Percentiles rank a stretch among this genome's conserved stretches.
Evolutionary conservation across 805 yeast species (phyloP).

Genomic region (Suhomyces kilbournensis): DNA sequence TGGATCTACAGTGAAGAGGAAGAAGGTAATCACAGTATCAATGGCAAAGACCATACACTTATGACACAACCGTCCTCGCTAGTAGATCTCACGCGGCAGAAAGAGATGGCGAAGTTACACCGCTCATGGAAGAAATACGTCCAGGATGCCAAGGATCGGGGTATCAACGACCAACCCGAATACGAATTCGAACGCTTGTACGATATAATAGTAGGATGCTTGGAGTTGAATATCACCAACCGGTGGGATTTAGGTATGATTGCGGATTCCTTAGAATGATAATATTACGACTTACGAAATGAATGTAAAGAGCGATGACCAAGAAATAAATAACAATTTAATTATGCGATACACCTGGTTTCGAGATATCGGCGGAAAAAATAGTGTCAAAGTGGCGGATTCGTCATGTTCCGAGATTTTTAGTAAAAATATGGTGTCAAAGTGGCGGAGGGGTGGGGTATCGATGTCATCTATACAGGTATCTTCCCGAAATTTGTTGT

Average conservation of each 20-base stretch:
- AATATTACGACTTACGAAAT: not conserved
- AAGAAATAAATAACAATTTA: not conserved
- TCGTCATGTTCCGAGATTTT: no score
- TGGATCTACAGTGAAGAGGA: conserved; percentile 18
- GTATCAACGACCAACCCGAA: not conserved
- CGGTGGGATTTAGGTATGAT: conserved; percentile 50
- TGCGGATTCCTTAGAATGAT: conserved; percentile 3
- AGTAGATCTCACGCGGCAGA: conserved; percentile 16
- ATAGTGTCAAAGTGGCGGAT: not conserved
- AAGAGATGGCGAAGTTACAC: conserved; percentile 14
- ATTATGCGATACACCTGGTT: not conserved
- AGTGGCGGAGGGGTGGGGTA: not conserved
- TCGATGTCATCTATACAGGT: not conserved
- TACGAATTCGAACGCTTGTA: conserved; percentile 26
- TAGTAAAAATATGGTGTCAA: not conserved
- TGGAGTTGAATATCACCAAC: conserved; percentile 48
- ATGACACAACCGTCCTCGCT: conserved; percentile 13
- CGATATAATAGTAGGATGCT: conserved; percentile 50
- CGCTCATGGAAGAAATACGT: conserved; percentile 17
- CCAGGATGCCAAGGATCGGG: conserved; percentile 7
- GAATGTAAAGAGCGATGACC: not conserved
- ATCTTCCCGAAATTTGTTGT: not conserved
- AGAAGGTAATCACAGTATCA: not conserved
- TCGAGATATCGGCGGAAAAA: not conserved
- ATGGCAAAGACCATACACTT: not conserved